Evolutionary conservation across 2,329 filamentous ascomycete species (phyloP), one percentile per base, ranked within the genome.

Genomic region (Aureobasidium namibiae): DNA sequence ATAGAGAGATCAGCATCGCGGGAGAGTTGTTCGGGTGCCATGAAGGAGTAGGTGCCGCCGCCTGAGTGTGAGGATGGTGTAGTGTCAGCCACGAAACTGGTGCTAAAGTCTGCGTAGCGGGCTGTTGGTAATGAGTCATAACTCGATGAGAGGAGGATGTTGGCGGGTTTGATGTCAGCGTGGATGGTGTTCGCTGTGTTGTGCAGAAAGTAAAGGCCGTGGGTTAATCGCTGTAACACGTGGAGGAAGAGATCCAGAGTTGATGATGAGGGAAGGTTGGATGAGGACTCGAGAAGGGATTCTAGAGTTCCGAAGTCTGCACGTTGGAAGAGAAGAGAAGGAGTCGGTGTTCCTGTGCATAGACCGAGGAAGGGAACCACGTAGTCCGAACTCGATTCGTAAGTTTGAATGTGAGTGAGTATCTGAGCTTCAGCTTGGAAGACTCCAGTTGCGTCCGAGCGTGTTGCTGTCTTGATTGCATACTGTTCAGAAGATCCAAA

Each of bases 131-230:
- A 62, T 33, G 65, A 34, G 5, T 31, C 18, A 62, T 39, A 64
- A 60, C 14, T 67, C 63, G 67, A 61, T 57, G 62, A 65, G 53
- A 76, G 65, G 36, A 79, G 70, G 45, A 79, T 71, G 65, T 79
- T 79, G 1, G 70, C 70, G 1, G 77, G 75, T 65, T 79, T 79
- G 67, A 78, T 73, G 60, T 79, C 77, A 5, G 74, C 76, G 59
- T 75, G 73, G 1, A 75, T 69, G 50, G 76, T 71, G 23, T 67
- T 68, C 21, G 36, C 33, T 26, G 71, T 68, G 8, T 65, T 60
- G 58, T 76, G 71, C 59, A 79, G 63, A 70, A 76, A 78, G 4
- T 68, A 68, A 3, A 79, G 67, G 21, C 74, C 74, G 38, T 66
- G 65, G 31, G 77, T 67, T 7, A 78, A 69, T 36, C 72, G 66